Conservation (phyloP, 441 rosid species). For the Erodium trifolium region DNA sequence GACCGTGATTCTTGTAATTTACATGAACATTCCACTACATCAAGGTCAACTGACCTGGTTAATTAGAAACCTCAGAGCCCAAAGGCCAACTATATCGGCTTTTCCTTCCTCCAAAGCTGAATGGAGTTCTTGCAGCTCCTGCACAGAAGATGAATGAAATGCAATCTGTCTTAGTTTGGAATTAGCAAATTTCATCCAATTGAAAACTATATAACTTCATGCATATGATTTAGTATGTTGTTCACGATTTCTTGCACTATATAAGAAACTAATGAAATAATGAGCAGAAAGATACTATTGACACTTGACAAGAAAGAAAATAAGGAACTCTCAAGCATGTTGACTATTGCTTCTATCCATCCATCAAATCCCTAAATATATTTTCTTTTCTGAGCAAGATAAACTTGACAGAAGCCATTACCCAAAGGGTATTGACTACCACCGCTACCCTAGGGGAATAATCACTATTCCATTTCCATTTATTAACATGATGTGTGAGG, state of each 20-base stretch:
- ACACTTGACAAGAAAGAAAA: too few species aligned
- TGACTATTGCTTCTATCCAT: too few species aligned
- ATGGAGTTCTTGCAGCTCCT: conserved; percentile 93
- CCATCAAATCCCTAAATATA: too few species aligned
- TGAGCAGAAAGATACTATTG: too few species aligned
- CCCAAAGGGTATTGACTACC: too few species aligned
- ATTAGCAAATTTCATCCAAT: not conserved
- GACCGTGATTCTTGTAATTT: not conserved
- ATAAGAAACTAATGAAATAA: too few species aligned
- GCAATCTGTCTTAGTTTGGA: not conserved
- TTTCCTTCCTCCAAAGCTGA: conserved; percentile 93
- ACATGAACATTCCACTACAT: not conserved
- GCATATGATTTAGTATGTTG: not conserved
- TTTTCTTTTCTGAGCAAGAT: too few species aligned
- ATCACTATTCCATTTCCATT: too few species aligned
- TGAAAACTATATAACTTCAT: not conserved
- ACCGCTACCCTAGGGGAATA: too few species aligned
- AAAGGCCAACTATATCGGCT: conserved; percentile 96
- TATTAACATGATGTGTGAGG: too few species aligned
- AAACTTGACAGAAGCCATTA: too few species aligned
- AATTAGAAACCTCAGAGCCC: conserved; percentile 86
- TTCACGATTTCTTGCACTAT: not conserved
- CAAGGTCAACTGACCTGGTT: conserved; percentile 38
- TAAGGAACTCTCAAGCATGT: too few species aligned
- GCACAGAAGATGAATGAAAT: conserved; percentile 14